These are phyloP conservation scores for Kurtzmaniella quercitrusa DNA, from an alignment of 1,139 yeast genomes.

Conservation along the genomic window DNA sequence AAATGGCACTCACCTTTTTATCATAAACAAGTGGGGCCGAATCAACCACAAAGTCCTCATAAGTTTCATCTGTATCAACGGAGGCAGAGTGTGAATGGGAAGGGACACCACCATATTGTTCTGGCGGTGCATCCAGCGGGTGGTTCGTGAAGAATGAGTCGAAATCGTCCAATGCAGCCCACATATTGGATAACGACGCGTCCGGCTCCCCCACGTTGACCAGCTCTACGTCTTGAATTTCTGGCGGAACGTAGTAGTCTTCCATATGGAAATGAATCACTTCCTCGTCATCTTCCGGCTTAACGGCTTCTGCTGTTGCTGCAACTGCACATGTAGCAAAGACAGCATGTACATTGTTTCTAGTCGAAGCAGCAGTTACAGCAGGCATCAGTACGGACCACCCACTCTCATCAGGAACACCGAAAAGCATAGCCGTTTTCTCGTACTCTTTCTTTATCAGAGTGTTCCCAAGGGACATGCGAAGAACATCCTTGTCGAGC, in stretches of 20 bases:
- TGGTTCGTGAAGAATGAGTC: constrained; percentile 82
- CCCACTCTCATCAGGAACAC: constrained; percentile 95
- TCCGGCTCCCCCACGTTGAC: constrained; percentile 56
- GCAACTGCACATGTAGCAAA: constrained; percentile 71
- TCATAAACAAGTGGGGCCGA: constrained; percentile 78
- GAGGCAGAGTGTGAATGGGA: constrained; percentile 46
- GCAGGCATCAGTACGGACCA: constrained; percentile 98
- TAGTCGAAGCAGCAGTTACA: constrained; percentile 77
- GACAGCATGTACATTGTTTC: constrained; percentile 94
- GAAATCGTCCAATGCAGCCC: constrained; percentile 93
- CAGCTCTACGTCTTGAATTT: constrained; percentile 29
- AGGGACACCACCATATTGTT: constrained; percentile 1
- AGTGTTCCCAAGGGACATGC: constrained; percentile 86
- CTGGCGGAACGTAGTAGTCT: constrained; percentile 50
- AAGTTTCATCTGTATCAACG: constrained; percentile 41
- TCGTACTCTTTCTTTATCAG: constrained; percentile 78
- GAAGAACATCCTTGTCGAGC: constrained; percentile 82
- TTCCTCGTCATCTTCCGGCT: constrained; percentile 26
- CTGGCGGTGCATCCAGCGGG: background rate
- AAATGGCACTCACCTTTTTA: constrained; percentile 70
- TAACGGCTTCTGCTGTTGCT: constrained; percentile 5
- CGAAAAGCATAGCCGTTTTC: constrained; percentile 84
- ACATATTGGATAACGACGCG: constrained; percentile 85
- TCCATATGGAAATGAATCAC: constrained; percentile 63
- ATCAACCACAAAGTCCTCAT: constrained; percentile 50